Base-by-base conservation (phyloP, 2,329 filamentous ascomycete species). In the Neopestalotiopsis sp. region DNA sequence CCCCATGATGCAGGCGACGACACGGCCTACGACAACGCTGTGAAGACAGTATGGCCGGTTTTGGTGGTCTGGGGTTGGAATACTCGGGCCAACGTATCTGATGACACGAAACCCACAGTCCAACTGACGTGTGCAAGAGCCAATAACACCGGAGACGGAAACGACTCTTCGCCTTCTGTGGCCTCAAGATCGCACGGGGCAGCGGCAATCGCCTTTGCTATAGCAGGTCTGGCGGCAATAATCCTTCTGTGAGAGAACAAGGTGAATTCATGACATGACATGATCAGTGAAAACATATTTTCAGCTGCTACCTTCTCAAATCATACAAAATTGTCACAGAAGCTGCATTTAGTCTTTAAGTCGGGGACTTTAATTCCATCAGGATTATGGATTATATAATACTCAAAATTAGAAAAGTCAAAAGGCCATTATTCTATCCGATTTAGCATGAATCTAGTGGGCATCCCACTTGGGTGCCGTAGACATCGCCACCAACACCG, bases 31-130 rank as follows among this genome's bases (percentile, higher is more conserved):
- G 53, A 67, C 42, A 70, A 70, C 4, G 74, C 75, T 0, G 64
- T 62, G 10, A 53, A 30, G 57, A 70, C 72, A 53, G 68, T 61
- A 7, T 76, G 74, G 74, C 75, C 76, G 17, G 70, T 76, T 24
- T 53, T 77, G 42, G 72, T 72, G 17, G 71, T 76, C 34, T 77
- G 76, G 76, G 75, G 76, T 6, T 77, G 74, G 74, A 76, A 76
- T 61, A 63, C 24, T 4, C 73, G 74, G 32, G 75, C 75, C 12
- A 71, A 73, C 10, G 73, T 71, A 4, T 68, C 73, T 10, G 66
- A 69, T 1, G 69, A 67, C n/a, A 53, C 34, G 0, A 61, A 62
- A 34, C 58, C 66, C 9, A 63, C 57, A 32, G 66, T 67, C 13
- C 66, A 67, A 28, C 34, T 67, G 38, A 56, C 58, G 24, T 67